Evolutionary conservation across 129 eudicot genomes (phyloP).

Genomic region (Helichrysum umbraculigerum): DNA sequence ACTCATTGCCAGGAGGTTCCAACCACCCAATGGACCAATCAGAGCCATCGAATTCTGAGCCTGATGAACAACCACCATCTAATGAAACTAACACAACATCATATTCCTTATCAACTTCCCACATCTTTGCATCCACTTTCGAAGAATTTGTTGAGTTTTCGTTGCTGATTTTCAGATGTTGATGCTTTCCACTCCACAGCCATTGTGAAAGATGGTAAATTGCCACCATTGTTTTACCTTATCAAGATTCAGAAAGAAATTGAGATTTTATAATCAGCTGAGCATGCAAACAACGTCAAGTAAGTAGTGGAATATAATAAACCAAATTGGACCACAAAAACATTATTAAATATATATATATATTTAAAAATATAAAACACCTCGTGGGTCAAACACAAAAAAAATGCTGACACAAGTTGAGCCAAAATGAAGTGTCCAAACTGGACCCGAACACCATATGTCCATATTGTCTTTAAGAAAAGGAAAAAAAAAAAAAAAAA

Average conservation of each 20-base stretch:
- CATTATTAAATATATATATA: background rate
- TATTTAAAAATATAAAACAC: background rate
- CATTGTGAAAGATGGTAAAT: background rate
- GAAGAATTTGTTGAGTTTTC: background rate
- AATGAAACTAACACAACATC: slow-evolving; percentile 59
- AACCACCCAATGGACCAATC: slow-evolving; percentile 73
- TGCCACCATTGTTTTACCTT: background rate
- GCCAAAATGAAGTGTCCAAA: background rate
- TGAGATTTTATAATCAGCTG: background rate
- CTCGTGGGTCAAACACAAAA: slow-evolving; percentile 12
- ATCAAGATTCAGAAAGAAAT: background rate
- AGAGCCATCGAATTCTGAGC: slow-evolving; percentile 50
- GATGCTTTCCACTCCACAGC: background rate
- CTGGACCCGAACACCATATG: slow-evolving; percentile 4
- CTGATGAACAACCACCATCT: slow-evolving; percentile 51
- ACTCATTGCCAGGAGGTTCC: slow-evolving; percentile 42
- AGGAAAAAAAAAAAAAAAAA: too few species aligned
- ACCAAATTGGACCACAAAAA: slow-evolving; percentile 2
- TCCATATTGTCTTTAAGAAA: too few species aligned
- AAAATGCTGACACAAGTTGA: background rate
- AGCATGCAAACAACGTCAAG: background rate
- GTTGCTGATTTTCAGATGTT: background rate
- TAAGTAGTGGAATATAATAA: background rate
- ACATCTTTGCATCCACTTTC: slow-evolving; percentile 1
- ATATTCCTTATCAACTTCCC: slow-evolving; percentile 41